Evolutionary conservation across 768 basidiomycete species (phyloP), one percentile per base, ranked within the genome.

Genomic region (Suillus sp.): DNA sequence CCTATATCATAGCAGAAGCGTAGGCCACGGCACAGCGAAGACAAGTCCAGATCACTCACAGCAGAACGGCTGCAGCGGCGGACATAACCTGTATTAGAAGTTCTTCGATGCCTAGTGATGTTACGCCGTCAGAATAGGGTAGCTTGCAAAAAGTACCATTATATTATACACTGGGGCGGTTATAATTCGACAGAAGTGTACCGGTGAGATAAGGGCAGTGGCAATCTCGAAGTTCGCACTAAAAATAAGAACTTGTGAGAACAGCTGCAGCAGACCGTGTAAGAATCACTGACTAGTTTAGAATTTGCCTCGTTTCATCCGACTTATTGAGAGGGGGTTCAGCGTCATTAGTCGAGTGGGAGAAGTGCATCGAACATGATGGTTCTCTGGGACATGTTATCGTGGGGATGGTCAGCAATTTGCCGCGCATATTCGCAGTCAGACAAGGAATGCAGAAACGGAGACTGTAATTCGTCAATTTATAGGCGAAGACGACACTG

Each of bases 191-290:
- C 32, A 20, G 6, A 7, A 53, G 32, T 14, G 32, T n/a, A 32
- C 2, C 32, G 32, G 51, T n/a, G 32, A 20, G 2, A 51, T 11
- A 1, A 34, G 51, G 20, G 51, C 51, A 32, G 51, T 53, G 30
- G 51, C 51, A 13, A 53, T 53, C 20, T 53, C 51, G 34, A 53
- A 53, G 51, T 32, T 53, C 9, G 51, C 32, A 5, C 51, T 53
- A 34, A 53, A 11, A 34, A 34, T 32, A 32, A 53, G 2, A 34
- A 34, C 27, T 30, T 51, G 9, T 53, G 20, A 53, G 51, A 34
- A 53, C 51, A 34, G 20, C n/a, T n/a, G n/a, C 10, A 7, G 6
- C 20, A 6, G 9, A n/a, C 34, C 32, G 32, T 5, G 6, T n/a
- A 34, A 53, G 2, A n/a, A 34, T 8, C 11, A 53, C 51, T 34